Evolutionary conservation across 306 rosid species (phyloP).

Genomic region (Vigna mungo): DNA sequence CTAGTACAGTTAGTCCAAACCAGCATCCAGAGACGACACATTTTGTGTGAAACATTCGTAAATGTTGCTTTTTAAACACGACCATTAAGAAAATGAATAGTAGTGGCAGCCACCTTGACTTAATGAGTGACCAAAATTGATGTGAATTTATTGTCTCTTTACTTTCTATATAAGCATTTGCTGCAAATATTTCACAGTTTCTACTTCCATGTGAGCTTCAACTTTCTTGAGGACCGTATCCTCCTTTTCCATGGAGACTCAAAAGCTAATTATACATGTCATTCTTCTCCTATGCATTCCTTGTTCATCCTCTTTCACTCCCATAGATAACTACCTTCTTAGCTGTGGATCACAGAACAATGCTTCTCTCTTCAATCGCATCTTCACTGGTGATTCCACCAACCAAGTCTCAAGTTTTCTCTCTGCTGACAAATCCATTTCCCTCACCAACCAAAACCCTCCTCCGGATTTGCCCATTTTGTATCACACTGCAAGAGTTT

Average conservation of each 20-base stretch:
- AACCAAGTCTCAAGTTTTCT: slow-evolving; percentile 55
- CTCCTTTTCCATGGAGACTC: slow-evolving; percentile 55
- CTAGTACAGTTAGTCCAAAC: slow-evolving; percentile 32
- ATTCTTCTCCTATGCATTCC: slow-evolving; percentile 45
- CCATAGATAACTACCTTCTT: slow-evolving; percentile 75
- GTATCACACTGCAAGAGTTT: slow-evolving; percentile 80
- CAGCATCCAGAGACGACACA: slow-evolving; percentile 1
- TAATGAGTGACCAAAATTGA: slow-evolving; percentile 28
- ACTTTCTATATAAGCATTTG: slow-evolving; percentile 13
- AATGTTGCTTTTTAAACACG: slow-evolving; percentile 7
- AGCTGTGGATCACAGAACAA: slow-evolving; percentile 76
- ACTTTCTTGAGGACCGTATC: background rate
- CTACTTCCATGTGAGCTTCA: slow-evolving; percentile 21
- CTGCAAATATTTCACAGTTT: slow-evolving; percentile 1
- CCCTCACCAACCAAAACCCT: slow-evolving; percentile 65
- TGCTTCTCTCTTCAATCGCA: slow-evolving; percentile 56
- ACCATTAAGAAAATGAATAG: background rate
- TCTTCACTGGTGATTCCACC: slow-evolving; percentile 62
- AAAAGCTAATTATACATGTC: slow-evolving; percentile 32
- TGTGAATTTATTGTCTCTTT: slow-evolving; percentile 11
- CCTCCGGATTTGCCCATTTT: slow-evolving; percentile 51
- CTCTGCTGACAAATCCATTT: slow-evolving; percentile 56
- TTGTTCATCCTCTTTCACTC: slow-evolving; percentile 62
- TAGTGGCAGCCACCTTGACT: slow-evolving; percentile 37
- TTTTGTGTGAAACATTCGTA: slow-evolving; percentile 8